A percentile compares a stretch with the other conserved stretches of the same genome.
These are phyloP conservation scores for Collybia sordida DNA, from an alignment of 768 basidiomycete species.

Conservation along the genomic window DNA sequence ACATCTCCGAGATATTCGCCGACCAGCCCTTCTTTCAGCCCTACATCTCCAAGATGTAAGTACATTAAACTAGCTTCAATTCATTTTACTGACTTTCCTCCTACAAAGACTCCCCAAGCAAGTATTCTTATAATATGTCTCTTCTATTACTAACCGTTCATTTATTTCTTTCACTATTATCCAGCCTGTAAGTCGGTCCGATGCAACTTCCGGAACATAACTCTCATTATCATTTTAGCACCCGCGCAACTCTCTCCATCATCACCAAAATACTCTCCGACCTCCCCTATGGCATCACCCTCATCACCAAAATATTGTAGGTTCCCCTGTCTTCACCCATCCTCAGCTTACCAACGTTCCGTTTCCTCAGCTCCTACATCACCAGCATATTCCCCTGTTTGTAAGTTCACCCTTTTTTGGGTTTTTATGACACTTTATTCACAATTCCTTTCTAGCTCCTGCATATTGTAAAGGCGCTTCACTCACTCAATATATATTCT, in stretches of 20 bases:
- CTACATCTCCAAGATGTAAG: conserved; percentile 89
- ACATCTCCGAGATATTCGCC: conserved; percentile 90
- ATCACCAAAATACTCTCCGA: conserved; percentile 91
- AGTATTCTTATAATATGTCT: conserved; percentile 26
- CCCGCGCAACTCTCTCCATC: conserved; percentile 85
- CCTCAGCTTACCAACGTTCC: conserved; percentile 8
- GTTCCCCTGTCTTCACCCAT: conserved; percentile 25
- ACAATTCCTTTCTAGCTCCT: conserved; percentile 47
- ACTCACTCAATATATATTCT: conserved; percentile 2
- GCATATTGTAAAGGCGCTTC: conserved; percentile 65
- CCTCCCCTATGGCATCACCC: conserved; percentile 87
- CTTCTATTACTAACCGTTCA: conserved; percentile 21
- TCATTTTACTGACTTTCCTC: conserved; percentile 16
- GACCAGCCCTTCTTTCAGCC: conserved; percentile 88
- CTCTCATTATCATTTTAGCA: conserved; percentile 39
- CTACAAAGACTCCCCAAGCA: conserved; percentile 75
- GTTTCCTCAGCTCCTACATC: conserved; percentile 70
- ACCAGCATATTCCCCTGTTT: conserved; percentile 85
- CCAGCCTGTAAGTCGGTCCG: conserved; percentile 59
- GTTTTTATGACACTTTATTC: conserved; percentile 3
- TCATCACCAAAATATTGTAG: conserved; percentile 91
- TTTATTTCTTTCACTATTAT: conserved; percentile 3
- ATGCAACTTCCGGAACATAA: no score
- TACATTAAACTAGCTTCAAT: conserved; percentile 13
- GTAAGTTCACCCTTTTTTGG: conserved; percentile 45